Percentiles rank a stretch among this genome's conserved stretches.
Evolutionary conservation across 805 yeast species (phyloP).

Genomic region (Ogataea naganishii): DNA sequence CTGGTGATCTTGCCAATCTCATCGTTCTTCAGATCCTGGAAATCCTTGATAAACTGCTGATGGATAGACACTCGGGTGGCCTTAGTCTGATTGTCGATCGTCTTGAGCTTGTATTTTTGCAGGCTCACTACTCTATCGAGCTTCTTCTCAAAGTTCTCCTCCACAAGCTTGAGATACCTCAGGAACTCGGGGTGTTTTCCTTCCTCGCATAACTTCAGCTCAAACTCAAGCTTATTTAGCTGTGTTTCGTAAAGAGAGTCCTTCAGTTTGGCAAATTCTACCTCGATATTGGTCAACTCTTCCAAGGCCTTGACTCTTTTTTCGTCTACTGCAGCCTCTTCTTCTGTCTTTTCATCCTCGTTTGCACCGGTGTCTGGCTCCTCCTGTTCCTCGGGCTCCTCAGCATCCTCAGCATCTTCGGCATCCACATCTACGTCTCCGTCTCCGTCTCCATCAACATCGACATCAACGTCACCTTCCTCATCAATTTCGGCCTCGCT

Average conservation of each 20-base stretch:
- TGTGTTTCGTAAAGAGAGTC: constrained; percentile 83
- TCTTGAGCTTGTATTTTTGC: constrained; percentile 59
- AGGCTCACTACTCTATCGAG: constrained; percentile 27
- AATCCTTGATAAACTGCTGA: constrained; percentile 67
- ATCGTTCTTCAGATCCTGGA: constrained; percentile 56
- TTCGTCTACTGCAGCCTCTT: constrained; percentile 25
- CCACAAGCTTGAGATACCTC: constrained; percentile 60
- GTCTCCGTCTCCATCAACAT: constrained; percentile 15
- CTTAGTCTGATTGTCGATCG: constrained; percentile 72
- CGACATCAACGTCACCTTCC: constrained; percentile 19
- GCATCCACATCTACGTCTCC: constrained; percentile 17
- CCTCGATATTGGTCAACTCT: constrained; percentile 71
- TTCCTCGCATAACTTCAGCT: constrained; percentile 74
- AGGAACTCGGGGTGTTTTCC: constrained; percentile 91
- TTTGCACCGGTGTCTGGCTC: constrained; percentile 15
- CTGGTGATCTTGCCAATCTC: constrained; percentile 69
- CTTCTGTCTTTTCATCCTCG: constrained; percentile 11
- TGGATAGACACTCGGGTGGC: constrained; percentile 76
- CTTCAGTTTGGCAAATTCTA: constrained; percentile 77
- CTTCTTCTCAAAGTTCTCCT: constrained; percentile 65
- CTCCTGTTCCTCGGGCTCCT: constrained; percentile 14
- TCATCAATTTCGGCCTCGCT: constrained; percentile 30
- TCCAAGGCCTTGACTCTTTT: constrained; percentile 56
- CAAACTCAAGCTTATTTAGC: constrained; percentile 66
- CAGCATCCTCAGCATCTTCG: constrained; percentile 6